A percentile compares a stretch with the other conserved stretches of the same genome.
Evolutionary conservation across 305 asterid species (phyloP).

Genomic region (Fraxinus velutina): DNA sequence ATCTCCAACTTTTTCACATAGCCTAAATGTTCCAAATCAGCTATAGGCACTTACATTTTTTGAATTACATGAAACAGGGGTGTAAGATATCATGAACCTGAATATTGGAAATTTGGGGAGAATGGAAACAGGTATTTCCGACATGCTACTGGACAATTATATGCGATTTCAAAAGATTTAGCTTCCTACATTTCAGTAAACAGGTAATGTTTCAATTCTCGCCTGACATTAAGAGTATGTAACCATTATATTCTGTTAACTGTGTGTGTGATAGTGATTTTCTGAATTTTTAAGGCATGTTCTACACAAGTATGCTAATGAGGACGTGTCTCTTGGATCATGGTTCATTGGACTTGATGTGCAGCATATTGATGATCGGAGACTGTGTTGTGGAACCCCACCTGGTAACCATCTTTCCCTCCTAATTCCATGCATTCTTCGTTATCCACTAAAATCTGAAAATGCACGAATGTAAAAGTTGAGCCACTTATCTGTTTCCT

Average conservation of each 20-base stretch:
- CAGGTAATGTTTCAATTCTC: constrained; percentile 47
- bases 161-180: constrained; percentile 82
- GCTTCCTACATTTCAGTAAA: constrained; percentile 68
- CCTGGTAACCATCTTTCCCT: constrained; percentile 47
- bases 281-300: constrained; percentile 49
- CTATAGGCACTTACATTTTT: constrained; percentile 7
- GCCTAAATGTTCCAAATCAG: background rate
- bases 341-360: constrained; percentile 96
- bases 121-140: constrained; percentile 88
- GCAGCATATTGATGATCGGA: constrained; percentile 68
- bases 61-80: constrained; percentile 52
- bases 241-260: background rate
- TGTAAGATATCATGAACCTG: constrained; percentile 93
- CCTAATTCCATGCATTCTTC: background rate
- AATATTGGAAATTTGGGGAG: constrained; percentile 94
- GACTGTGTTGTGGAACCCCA: constrained; percentile 90
- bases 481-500: background rate
- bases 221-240: background rate
- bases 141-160: constrained; percentile 89
- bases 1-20: background rate
- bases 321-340: constrained; percentile 87
- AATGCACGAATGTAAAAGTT: background rate
- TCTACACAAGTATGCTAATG: constrained; percentile 85
- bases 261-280: constrained; percentile 2
- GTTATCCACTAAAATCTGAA: background rate